Percentiles rank a stretch among this genome's conserved stretches.
phyloP scores from a whole-genome alignment of 352 stramenopile genomes.

The Stramenopiles sp. region DNA sequence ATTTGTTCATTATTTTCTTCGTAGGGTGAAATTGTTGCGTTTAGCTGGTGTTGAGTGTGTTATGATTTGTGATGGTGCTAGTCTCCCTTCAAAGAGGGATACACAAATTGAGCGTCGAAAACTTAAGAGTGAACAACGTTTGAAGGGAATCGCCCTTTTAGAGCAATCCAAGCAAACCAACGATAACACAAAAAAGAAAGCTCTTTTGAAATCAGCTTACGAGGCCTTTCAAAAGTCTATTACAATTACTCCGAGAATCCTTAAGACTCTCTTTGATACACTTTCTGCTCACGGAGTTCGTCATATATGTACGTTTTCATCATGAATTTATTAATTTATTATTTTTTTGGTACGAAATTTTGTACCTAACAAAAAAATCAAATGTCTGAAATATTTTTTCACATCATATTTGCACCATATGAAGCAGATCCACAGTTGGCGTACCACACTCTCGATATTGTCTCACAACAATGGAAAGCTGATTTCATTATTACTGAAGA shows the following conservation, averaged over 20 bases:
- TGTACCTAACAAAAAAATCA: too few species aligned
- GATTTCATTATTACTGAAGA: slow-evolving; percentile 79
- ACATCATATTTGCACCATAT: slow-evolving; percentile 72
- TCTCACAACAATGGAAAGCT: slow-evolving; percentile 29
- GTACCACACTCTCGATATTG: slow-evolving; percentile 46
- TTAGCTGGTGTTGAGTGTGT: background rate
- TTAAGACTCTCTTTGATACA: background rate
- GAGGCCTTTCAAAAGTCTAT: background rate
- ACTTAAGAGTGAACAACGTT: background rate
- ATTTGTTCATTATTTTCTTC: background rate
- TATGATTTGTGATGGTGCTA: slow-evolving; percentile 7
- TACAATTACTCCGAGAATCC: background rate
- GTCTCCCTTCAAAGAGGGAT: background rate
- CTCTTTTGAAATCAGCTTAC: background rate
- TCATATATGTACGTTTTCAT: too few species aligned
- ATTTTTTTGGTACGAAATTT: too few species aligned
- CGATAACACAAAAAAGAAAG: background rate
- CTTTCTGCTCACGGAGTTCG: slow-evolving; percentile 3
- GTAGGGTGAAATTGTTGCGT: background rate
- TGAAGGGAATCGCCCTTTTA: background rate
- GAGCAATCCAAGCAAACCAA: background rate
- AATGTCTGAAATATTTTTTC: too few species aligned
- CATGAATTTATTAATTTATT: too few species aligned
- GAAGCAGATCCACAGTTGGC: slow-evolving; percentile 80
- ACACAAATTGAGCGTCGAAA: background rate